Percentiles rank a stretch among this genome's conserved stretches.
Conservation (phyloP, 2,329 filamentous ascomycete genomes). For the Aquanectria penicillioides region DNA sequence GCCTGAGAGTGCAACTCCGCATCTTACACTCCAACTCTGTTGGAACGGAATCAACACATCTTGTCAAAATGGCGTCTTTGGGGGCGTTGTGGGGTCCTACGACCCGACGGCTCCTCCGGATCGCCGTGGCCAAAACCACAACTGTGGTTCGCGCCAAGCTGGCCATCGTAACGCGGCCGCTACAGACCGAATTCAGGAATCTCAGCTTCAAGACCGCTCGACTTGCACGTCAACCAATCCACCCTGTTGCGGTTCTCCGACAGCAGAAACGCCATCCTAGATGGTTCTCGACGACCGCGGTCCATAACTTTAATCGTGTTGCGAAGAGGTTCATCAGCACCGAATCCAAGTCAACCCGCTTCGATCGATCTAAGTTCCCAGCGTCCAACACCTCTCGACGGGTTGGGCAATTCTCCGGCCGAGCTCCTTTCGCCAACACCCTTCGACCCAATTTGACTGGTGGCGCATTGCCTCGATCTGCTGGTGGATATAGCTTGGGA, state of each 20-base stretch:
- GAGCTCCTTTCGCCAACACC: conserved; percentile 87
- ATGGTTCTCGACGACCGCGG: conserved; percentile 59
- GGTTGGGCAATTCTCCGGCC: conserved; percentile 72
- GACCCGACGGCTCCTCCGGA: conserved; percentile 64
- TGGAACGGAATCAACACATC: conserved; percentile 35
- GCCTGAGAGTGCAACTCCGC: conserved; percentile 27
- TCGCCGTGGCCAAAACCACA: conserved; percentile 61
- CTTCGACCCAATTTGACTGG: conserved; percentile 93
- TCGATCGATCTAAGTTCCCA: conserved; percentile 61
- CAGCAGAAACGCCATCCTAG: conserved; percentile 55
- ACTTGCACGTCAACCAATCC: conserved; percentile 60
- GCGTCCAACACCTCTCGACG: conserved; percentile 60
- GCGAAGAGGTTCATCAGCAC: conserved; percentile 64
- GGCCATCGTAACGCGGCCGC: conserved; percentile 54
- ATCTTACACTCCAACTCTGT: conserved; percentile 34
- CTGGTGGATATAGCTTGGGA: conserved; percentile 84
- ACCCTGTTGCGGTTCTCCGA: conserved; percentile 63
- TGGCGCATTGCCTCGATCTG: conserved; percentile 83
- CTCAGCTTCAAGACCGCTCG: conserved; percentile 53
- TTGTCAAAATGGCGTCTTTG: conserved; percentile 62
- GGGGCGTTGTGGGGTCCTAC: conserved; percentile 67
- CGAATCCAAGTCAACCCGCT: conserved; percentile 46
- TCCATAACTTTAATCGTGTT: conserved; percentile 55
- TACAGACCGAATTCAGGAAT: conserved; percentile 58
- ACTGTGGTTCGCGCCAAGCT: conserved; percentile 63